Conservation (phyloP, 2,329 filamentous ascomycete species). For the Clathrospora elynae region DNA sequence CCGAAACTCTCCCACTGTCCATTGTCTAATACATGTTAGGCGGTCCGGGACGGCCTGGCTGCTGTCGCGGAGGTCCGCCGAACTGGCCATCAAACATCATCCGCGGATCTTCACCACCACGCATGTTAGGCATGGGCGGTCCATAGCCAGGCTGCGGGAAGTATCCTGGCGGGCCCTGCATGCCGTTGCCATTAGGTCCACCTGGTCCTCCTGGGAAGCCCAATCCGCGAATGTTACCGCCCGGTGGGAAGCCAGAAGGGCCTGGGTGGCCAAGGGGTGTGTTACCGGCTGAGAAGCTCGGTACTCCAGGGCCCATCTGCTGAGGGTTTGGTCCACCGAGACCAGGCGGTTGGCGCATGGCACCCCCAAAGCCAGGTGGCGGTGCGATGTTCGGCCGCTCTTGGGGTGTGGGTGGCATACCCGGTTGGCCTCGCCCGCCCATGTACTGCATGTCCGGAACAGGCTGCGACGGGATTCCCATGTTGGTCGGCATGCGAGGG, state of each 20-base stretch:
- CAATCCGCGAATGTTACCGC: constrained; percentile 38
- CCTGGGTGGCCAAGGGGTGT: constrained; percentile 47
- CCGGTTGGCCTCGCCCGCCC: constrained; percentile 39
- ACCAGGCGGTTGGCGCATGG: constrained; percentile 47
- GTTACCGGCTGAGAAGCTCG: constrained; percentile 45
- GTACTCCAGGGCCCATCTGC: constrained; percentile 42
- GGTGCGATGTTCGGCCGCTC: constrained; percentile 46
- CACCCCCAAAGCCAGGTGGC: constrained; percentile 44
- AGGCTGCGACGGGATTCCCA: constrained; percentile 50
- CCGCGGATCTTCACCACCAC: constrained; percentile 43
- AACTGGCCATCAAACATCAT: constrained; percentile 48
- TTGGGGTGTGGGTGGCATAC: constrained; percentile 46
- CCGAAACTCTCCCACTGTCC: not conserved
- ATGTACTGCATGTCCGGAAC: constrained; percentile 45
- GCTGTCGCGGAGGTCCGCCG: constrained; percentile 36
- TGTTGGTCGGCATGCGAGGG: constrained; percentile 47
- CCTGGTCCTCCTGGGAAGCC: constrained; percentile 38
- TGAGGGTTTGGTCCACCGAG: constrained; percentile 36
- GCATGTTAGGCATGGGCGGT: constrained; percentile 38
- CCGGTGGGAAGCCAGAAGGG: constrained; percentile 44
- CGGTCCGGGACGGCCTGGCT: constrained; percentile 37
- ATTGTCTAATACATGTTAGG: constrained; percentile 40
- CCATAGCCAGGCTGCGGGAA: constrained; percentile 43
- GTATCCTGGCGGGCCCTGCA: constrained; percentile 45
- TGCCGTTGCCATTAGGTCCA: constrained; percentile 33